phyloP scores from a whole-genome alignment of 1,284 basidiomycete species.

The Trichosporon inkin region DNA sequence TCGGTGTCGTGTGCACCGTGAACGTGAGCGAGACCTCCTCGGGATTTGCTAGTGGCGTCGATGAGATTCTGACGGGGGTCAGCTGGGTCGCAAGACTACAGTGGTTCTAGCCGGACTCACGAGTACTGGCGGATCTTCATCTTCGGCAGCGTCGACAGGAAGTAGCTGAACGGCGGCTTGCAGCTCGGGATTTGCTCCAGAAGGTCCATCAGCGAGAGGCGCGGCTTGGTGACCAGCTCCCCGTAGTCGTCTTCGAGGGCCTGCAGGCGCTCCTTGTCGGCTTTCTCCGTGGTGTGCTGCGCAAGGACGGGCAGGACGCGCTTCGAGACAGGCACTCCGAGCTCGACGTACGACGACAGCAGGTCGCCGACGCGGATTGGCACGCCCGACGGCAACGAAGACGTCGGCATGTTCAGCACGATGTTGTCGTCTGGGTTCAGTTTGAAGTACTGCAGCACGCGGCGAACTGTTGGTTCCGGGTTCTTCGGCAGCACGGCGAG shows the following conservation, averaged over 20 bases:
- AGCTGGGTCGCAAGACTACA: not conserved
- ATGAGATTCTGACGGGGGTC: constrained; percentile 55
- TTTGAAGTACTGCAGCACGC: constrained; percentile 17
- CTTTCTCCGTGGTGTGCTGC: constrained; percentile 11
- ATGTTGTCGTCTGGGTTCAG: constrained; percentile 25
- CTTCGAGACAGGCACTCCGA: constrained; percentile 40
- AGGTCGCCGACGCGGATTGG: constrained; percentile 50
- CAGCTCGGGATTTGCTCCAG: constrained; percentile 50
- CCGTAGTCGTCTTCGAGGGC: constrained; percentile 18
- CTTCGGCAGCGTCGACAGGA: constrained; percentile 23
- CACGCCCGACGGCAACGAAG: constrained; percentile 48
- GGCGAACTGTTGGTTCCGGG: constrained; percentile 11
- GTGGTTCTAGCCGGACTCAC: not conserved
- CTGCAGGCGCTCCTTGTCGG: constrained; percentile 8
- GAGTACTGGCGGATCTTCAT: constrained; percentile 27
- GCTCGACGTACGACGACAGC: constrained; percentile 55
- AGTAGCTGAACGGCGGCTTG: constrained; percentile 39
- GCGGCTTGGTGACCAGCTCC: constrained; percentile 38
- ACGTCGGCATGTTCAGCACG: constrained; percentile 16
- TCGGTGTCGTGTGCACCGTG: constrained; percentile 52
- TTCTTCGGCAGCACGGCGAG: constrained; percentile 49
- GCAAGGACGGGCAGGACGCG: constrained; percentile 24
- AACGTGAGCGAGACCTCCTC: constrained; percentile 54
- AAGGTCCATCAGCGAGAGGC: constrained; percentile 51
- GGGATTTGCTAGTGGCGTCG: constrained; percentile 55